Evolutionary conservation across 2,329 filamentous ascomycete species (phyloP), one percentile per base, ranked within the genome.

Genomic region (Arthrobotrys sinensis): DNA sequence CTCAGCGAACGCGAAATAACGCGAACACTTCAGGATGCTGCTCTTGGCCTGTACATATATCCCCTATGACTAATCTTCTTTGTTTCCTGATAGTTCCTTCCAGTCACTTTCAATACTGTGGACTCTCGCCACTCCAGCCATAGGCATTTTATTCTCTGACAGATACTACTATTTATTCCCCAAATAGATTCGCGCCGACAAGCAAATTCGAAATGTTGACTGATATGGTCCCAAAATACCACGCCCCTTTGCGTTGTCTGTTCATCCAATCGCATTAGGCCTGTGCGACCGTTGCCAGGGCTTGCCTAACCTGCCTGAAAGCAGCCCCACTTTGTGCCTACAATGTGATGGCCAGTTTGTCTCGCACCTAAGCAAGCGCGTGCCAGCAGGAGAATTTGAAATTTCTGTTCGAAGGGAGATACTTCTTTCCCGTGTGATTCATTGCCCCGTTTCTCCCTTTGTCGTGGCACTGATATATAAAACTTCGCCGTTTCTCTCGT

Each of bases 251-350:
- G 65, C 11, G 65, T 69, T 69, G 65, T 19, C 11, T 12, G 14
- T 11, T 3, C 3, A 46, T 57, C 53, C 66, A 60, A 69, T 48
- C 11, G 38, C 5, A 38, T 28, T 6, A 48, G 11, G 0, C 53
- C 16, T 62, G 53, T 62, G 52, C 53, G 52, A 52, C 66, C 4
- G 14, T 8, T 5, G 16, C 21, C n/a, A 28, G 32, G 34, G n/a
- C 45, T 21, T 43, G 57, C 46, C 24, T 24, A 64, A 66, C 21
- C 4, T 73, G 69, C 62, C 69, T 66, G 60, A 66, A 70, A 50
- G 12, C 32, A 12, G 38, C 62, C 40, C 69, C 69, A 60, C 69
- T 16, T 60, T 14, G 11, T 60, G 55, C 55, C 55, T 60, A 14
- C 7, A 46, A n/a, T 21, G 16, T 3, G 0, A 28, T 28, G 24